Evolutionary conservation across 192 early-diverging fungal species (phyloP).

Genomic region (Phlyctochytrium bullatum): DNA sequence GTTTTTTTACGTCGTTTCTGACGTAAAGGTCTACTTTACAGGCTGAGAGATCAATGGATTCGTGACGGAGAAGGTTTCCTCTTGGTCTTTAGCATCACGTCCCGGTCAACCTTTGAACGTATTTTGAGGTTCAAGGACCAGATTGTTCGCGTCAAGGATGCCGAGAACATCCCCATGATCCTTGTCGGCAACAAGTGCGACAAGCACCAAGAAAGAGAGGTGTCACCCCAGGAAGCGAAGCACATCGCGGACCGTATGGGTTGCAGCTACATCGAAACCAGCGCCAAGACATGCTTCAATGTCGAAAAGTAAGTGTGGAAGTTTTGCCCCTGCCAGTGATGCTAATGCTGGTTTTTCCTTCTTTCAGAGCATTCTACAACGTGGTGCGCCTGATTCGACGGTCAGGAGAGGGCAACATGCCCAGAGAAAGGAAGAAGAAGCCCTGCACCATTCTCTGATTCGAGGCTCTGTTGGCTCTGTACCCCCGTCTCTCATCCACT

Average conservation of each 20-base stretch:
- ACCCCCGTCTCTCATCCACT: no score
- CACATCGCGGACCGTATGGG: conserved; percentile 69
- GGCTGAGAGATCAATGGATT: conserved; percentile 94
- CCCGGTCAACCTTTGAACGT: conserved; percentile 87
- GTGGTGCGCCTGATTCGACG: conserved; percentile 77
- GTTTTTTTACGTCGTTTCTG: no score
- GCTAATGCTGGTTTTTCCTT: conserved; percentile 9
- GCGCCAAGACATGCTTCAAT: conserved; percentile 87
- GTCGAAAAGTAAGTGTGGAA: conserved; percentile 65
- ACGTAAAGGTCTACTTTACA: neutral
- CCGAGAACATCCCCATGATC: conserved; percentile 77
- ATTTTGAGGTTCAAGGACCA: conserved; percentile 89
- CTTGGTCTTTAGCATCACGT: conserved; percentile 89
- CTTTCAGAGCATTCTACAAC: conserved; percentile 65
- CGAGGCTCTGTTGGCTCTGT: no score
- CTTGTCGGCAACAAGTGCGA: conserved; percentile 95
- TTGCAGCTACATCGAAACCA: conserved; percentile 88
- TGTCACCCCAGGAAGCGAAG: conserved; percentile 76
- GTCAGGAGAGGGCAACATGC: conserved; percentile 8
- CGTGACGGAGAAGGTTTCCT: conserved; percentile 94
- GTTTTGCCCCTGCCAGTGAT: neutral
- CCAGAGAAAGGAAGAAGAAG: conserved; percentile 33
- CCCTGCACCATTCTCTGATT: conserved; percentile 25
- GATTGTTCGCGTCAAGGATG: conserved; percentile 94
- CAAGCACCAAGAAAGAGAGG: conserved; percentile 77